These are phyloP conservation scores for Apiospora kogelbergensis DNA, from an alignment of 2,329 filamentous ascomycete genomes.

Conservation along the genomic window DNA sequence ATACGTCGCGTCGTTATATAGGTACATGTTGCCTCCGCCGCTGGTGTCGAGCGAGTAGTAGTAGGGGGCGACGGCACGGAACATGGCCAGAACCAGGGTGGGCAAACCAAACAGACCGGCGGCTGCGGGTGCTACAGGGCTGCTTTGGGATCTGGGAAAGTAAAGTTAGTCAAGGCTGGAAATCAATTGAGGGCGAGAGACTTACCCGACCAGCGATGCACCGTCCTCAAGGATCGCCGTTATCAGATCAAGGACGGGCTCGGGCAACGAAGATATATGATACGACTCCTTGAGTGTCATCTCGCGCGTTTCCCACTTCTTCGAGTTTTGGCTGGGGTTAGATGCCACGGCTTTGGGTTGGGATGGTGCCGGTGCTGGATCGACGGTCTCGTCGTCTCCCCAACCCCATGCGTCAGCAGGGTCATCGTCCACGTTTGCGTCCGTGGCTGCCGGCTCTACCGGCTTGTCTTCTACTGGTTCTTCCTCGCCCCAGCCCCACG, in stretches of 20 bases:
- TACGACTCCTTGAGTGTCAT: constrained; percentile 83
- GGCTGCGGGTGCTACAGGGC: constrained; percentile 66
- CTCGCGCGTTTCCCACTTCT: constrained; percentile 51
- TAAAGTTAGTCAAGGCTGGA: constrained; percentile 16
- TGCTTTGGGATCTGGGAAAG: constrained; percentile 39
- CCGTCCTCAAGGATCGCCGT: constrained; percentile 60
- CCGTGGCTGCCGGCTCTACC: constrained; percentile 24
- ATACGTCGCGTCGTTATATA: constrained; percentile 68
- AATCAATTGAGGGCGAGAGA: constrained; percentile 11
- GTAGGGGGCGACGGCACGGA: constrained; percentile 72
- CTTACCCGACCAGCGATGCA: constrained; percentile 54
- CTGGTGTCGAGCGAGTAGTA: constrained; percentile 65
- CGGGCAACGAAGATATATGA: constrained; percentile 83
- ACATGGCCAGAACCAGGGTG: constrained; percentile 73
- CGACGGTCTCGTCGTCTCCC: constrained; percentile 65
- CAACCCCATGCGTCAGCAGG: constrained; percentile 77
- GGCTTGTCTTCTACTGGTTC: constrained; percentile 46
- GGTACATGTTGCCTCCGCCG: constrained; percentile 65
- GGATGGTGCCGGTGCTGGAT: constrained; percentile 20
- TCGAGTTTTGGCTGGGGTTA: constrained; percentile 12
- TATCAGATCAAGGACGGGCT: constrained; percentile 70
- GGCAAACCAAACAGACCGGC: constrained; percentile 71
- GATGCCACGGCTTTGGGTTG: not conserved
- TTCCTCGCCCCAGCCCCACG: constrained; percentile 76
- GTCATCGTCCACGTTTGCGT: constrained; percentile 15